phyloP scores from a whole-genome alignment of 768 basidiomycete species.

The Tricholoma sp. region DNA sequence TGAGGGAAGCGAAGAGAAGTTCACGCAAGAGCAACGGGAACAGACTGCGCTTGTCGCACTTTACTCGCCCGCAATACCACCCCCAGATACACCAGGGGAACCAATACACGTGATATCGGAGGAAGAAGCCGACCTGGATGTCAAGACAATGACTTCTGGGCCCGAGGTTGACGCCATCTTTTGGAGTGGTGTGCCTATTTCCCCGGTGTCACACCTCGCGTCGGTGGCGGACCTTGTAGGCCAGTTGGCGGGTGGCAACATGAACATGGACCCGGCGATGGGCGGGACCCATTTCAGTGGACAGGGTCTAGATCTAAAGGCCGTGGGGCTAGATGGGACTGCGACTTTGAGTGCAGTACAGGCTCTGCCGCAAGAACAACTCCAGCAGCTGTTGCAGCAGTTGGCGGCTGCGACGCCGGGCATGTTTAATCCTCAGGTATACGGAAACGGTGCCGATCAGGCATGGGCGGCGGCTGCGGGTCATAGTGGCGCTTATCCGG shows the following conservation, averaged over 20 bases:
- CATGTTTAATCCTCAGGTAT: conserved; percentile 19
- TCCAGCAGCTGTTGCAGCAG: conserved; percentile 56
- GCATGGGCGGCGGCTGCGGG: conserved; percentile 36
- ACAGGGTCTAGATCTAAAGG: conserved; percentile 30
- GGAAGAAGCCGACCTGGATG: conserved; percentile 62
- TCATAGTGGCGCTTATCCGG: conserved; percentile 16
- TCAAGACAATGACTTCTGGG: conserved; percentile 64
- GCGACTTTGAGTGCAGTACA: conserved; percentile 40
- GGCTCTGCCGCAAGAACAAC: conserved; percentile 50
- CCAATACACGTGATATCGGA: conserved; percentile 54
- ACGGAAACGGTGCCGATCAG: conserved; percentile 30
- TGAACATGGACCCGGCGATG: conserved; percentile 33
- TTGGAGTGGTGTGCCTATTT: conserved; percentile 45
- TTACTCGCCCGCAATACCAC: conserved; percentile 64
- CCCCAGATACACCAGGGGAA: conserved; percentile 77
- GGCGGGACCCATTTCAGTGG: conserved; percentile 26
- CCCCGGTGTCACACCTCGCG: conserved; percentile 25
- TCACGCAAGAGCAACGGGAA: conserved; percentile 71
- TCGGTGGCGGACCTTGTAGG: conserved; percentile 70
- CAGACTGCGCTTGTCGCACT: conserved; percentile 69
- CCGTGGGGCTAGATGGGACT: conserved; percentile 41
- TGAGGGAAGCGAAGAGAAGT: conserved; percentile 62
- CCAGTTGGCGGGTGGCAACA: conserved; percentile 47
- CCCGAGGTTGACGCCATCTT: conserved; percentile 62
- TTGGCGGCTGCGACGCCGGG: conserved; percentile 20